Percentiles rank a stretch among this genome's conserved stretches.
Conservation (phyloP, 495 filamentous ascomycete species). For the Chaetomidium leptoderma region DNA sequence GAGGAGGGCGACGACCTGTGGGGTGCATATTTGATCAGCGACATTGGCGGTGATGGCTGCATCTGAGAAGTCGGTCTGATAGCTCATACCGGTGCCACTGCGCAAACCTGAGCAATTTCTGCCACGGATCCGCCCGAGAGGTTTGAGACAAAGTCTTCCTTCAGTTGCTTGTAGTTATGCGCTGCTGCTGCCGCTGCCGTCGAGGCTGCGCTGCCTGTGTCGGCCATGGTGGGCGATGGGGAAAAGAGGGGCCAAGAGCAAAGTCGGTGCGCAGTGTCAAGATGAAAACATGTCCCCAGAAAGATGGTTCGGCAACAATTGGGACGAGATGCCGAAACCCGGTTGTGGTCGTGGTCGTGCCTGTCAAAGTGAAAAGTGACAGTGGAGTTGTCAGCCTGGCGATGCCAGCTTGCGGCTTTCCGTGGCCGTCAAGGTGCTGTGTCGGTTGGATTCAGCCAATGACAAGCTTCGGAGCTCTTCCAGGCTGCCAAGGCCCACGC, state of each 20-base stretch:
- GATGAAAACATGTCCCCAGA: conserved; percentile 14
- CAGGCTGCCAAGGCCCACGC: conserved; percentile 12
- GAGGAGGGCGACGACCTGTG: conserved; percentile 71
- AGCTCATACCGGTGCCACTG: conserved; percentile 72
- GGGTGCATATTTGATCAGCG: conserved; percentile 13
- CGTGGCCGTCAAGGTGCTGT: conserved; percentile 16
- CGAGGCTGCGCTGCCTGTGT: conserved; percentile 3
- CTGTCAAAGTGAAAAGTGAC: conserved; percentile 17
- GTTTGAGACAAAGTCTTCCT: conserved; percentile 93
- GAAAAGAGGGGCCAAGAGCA: neutral
- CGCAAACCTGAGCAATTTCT: conserved; percentile 83
- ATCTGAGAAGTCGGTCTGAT: conserved; percentile 26
- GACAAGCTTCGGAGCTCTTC: neutral
- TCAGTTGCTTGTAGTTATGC: conserved; percentile 74
- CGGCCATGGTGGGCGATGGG: conserved; percentile 27
- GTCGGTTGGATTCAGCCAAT: conserved; percentile 17
- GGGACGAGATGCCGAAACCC: neutral
- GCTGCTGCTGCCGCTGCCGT: conserved; percentile 25
- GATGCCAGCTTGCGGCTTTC: conserved; percentile 23
- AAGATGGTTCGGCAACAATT: neutral
- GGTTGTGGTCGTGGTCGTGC: too few species aligned
- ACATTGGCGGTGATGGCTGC: neutral
- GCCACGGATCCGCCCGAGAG: conserved; percentile 75
- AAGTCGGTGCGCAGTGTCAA: neutral
- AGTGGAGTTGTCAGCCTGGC: conserved; percentile 15